Conservation (phyloP, 2,329 filamentous ascomycete genomes). For the Curvularia sp. region DNA sequence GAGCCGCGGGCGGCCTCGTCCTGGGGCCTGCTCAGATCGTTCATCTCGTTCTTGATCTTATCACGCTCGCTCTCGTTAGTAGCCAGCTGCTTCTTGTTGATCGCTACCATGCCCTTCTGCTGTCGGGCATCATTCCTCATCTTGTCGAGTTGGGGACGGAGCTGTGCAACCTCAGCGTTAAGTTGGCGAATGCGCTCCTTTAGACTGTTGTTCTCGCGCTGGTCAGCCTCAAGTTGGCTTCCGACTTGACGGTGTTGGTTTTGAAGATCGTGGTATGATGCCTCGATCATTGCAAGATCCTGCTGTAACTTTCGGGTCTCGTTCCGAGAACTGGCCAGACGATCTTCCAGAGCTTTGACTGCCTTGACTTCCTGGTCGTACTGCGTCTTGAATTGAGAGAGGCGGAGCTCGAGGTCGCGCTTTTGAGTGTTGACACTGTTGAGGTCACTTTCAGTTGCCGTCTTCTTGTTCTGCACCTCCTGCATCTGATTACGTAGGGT, state of each 20-base stretch:
- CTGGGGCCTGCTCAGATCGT: conserved; percentile 68
- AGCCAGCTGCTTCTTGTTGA: conserved; percentile 96
- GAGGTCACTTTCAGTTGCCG: conserved; percentile 79
- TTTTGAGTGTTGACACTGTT: conserved; percentile 85
- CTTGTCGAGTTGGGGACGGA: conserved; percentile 93
- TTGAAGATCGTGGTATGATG: conserved; percentile 79
- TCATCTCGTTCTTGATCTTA: conserved; percentile 81
- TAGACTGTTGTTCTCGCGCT: conserved; percentile 83
- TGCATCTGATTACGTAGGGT: conserved; percentile 93
- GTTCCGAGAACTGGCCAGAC: conserved; percentile 74
- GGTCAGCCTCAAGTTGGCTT: conserved; percentile 79
- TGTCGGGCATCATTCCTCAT: conserved; percentile 89
- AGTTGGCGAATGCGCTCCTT: conserved; percentile 87
- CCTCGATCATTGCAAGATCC: conserved; percentile 84
- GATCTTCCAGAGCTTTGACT: conserved; percentile 83
- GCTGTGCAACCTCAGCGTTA: conserved; percentile 80
- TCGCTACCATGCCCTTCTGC: conserved; percentile 94
- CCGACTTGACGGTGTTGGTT: conserved; percentile 79
- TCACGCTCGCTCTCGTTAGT: conserved; percentile 90
- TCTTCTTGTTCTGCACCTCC: conserved; percentile 83
- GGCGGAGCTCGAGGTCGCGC: conserved; percentile 86
- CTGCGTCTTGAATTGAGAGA: conserved; percentile 82
- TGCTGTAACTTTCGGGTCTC: conserved; percentile 85
- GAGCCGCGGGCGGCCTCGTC: conserved; percentile 57
- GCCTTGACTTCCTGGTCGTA: conserved; percentile 95